Conservation (phyloP, 1,284 basidiomycete genomes). For the Coniferiporia sulphurascens region DNA sequence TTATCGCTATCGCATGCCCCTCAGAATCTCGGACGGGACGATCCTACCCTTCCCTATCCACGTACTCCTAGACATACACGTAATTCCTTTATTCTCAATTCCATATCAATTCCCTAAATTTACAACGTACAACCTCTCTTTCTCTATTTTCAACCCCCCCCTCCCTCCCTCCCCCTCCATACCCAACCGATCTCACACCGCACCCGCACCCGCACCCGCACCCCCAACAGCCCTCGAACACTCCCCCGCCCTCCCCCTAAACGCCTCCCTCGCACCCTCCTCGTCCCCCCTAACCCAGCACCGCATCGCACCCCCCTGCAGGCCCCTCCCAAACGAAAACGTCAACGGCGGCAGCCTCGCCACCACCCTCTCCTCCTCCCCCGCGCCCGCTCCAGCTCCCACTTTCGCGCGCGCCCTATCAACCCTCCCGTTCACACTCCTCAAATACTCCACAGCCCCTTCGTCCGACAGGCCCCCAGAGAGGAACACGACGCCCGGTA, state of each 20-base stretch:
- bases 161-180: too few relatives aligned
- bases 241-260: slow-evolving; percentile 38
- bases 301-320: slow-evolving; percentile 46
- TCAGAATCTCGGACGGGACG: too few relatives aligned
- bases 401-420: too few relatives aligned
- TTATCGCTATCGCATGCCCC: too few relatives aligned
- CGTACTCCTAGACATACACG: too few relatives aligned
- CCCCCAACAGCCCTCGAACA: slow-evolving; percentile 39
- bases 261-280: slow-evolving; percentile 33
- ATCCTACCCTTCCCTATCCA: too few relatives aligned
- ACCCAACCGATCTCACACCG: not conserved
- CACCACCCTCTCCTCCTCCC: slow-evolving; percentile 23
- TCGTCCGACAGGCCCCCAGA: slow-evolving; percentile 34
- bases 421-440: slow-evolving; percentile 20
- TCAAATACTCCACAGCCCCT: slow-evolving; percentile 19
- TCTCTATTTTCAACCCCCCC: too few relatives aligned
- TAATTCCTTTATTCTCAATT: too few relatives aligned
- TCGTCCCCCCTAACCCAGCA: slow-evolving; percentile 43
- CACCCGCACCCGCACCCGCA: slow-evolving; percentile 2
- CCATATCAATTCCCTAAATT: too few relatives aligned
- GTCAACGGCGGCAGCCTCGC: slow-evolving; percentile 37
- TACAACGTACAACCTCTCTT: too few relatives aligned
- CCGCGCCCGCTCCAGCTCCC: not conserved
- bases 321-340: slow-evolving; percentile 46
- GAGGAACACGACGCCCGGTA: slow-evolving; percentile 45